Evolutionary conservation across 495 filamentous ascomycete genomes (phyloP).

Genomic region (Cercophora sp.): DNA sequence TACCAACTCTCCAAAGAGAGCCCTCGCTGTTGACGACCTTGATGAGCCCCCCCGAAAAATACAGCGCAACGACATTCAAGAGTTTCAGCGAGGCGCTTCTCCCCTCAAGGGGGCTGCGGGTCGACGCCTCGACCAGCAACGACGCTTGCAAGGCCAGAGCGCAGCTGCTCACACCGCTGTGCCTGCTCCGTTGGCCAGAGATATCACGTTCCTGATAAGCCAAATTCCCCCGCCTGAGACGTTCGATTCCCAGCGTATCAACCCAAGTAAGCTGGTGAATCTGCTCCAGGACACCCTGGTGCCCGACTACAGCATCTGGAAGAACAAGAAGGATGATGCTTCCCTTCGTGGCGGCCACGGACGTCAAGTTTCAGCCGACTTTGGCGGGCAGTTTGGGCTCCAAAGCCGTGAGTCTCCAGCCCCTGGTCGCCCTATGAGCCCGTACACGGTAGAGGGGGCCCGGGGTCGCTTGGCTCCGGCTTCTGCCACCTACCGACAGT

Average conservation of each 20-base stretch:
- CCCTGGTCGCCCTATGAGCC: conserved; percentile 37
- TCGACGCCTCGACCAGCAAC: conserved; percentile 75
- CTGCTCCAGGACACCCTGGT: conserved; percentile 65
- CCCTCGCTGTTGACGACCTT: conserved; percentile 63
- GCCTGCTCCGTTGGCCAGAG: conserved; percentile 60
- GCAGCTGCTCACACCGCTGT: conserved; percentile 32
- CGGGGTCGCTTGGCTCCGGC: conserved; percentile 25
- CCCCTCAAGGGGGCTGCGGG: conserved; percentile 83
- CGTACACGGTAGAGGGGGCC: conserved; percentile 24
- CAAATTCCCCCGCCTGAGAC: conserved; percentile 73
- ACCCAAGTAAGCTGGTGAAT: conserved; percentile 65
- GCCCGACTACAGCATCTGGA: conserved; percentile 52
- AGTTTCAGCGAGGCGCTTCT: conserved; percentile 64
- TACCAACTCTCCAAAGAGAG: conserved; percentile 73
- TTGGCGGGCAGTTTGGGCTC: conserved; percentile 24
- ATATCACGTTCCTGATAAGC: conserved; percentile 75
- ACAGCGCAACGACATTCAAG: conserved; percentile 27
- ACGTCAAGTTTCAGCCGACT: conserved; percentile 35
- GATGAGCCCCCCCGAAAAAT: conserved; percentile 78
- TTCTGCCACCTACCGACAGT: conserved; percentile 37
- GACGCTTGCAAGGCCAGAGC: conserved; percentile 49
- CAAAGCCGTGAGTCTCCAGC: conserved; percentile 38
- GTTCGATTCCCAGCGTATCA: conserved; percentile 64
- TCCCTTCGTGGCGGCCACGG: conserved; percentile 27
- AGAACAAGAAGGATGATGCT: conserved; percentile 17